A percentile compares a stretch with the other conserved stretches of the same genome.
Evolutionary conservation across 208 protist genomes (phyloP).

Genomic region (Trypanosoma conorhini): DNA sequence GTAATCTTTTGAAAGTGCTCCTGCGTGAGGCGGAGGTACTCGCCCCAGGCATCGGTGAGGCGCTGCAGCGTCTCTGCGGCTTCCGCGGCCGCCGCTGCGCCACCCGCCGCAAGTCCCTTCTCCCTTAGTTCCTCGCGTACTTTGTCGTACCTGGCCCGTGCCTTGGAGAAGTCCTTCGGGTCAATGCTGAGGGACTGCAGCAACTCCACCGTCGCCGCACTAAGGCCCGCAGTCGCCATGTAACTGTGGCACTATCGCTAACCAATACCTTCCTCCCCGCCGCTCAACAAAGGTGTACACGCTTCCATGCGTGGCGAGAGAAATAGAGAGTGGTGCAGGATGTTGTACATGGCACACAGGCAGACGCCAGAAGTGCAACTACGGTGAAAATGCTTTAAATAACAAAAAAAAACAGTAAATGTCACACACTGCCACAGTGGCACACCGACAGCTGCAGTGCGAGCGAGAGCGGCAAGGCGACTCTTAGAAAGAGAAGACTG

Average conservation of each 20-base stretch:
- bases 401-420: too few relatives aligned
- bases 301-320: not conserved
- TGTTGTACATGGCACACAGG: not conserved
- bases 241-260: not conserved
- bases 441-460: too few relatives aligned
- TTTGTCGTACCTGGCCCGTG: constrained; percentile 48
- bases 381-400: too few relatives aligned
- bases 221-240: constrained; percentile 60
- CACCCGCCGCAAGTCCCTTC: constrained; percentile 20
- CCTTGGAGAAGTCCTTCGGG: constrained; percentile 76
- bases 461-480: too few relatives aligned
- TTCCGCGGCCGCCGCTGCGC: constrained; percentile 29
- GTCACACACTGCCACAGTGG: too few relatives aligned
- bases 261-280: not conserved
- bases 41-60: constrained; percentile 22
- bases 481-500: too few relatives aligned
- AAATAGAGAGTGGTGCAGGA: not conserved
- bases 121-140: constrained; percentile 34
- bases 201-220: constrained; percentile 48
- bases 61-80: not conserved
- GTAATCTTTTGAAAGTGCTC: constrained; percentile 26
- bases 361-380: too few relatives aligned
- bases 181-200: constrained; percentile 75
- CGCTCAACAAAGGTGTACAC: not conserved
- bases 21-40: constrained; percentile 32